Percentiles rank a stretch among this genome's conserved stretches.
Evolutionary conservation across 768 basidiomycete species (phyloP).

Genomic region (Dioszegia hungarica): DNA sequence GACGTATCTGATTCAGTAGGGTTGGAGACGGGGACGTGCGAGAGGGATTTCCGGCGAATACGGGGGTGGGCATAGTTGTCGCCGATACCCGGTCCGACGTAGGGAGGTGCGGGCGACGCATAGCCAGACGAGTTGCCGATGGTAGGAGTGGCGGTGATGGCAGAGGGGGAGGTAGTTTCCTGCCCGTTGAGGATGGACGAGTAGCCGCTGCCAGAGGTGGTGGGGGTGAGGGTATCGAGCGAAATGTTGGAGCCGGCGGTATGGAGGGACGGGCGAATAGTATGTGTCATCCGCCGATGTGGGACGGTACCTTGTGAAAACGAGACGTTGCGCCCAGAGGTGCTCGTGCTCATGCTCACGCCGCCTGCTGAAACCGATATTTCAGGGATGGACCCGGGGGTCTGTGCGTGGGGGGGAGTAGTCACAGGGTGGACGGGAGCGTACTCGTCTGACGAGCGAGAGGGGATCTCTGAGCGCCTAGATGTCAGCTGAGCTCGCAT

Average conservation of each 20-base stretch:
- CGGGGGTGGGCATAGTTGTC: slow-evolving; percentile 15
- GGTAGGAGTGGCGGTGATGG: not conserved
- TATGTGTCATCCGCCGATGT: slow-evolving; percentile 14
- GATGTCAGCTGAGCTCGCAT: not conserved
- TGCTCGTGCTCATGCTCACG: not conserved
- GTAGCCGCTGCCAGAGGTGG: not conserved
- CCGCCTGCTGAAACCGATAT: not conserved
- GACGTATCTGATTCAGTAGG: slow-evolving; percentile 16
- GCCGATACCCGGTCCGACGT: not conserved
- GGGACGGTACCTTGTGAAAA: slow-evolving; percentile 3
- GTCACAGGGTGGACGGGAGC: not conserved
- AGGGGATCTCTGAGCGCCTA: slow-evolving; percentile 1
- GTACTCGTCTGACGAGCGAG: slow-evolving; percentile 2
- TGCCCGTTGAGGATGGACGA: not conserved
- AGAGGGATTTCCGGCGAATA: slow-evolving; percentile 19
- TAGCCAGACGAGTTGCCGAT: not conserved
- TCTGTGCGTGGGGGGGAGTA: not conserved
- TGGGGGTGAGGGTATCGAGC: slow-evolving; percentile 14
- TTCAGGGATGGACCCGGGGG: not conserved
- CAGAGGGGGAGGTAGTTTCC: slow-evolving; percentile 5
- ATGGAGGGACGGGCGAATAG: slow-evolving; percentile 12
- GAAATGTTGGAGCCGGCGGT: slow-evolving; percentile 21
- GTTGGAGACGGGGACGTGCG: slow-evolving; percentile 8
- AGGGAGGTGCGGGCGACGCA: slow-evolving; percentile 2
- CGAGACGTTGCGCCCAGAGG: slow-evolving; percentile 6